Base-by-base conservation (phyloP, 805 yeast species). In the Teunomyces tritomae region DNA sequence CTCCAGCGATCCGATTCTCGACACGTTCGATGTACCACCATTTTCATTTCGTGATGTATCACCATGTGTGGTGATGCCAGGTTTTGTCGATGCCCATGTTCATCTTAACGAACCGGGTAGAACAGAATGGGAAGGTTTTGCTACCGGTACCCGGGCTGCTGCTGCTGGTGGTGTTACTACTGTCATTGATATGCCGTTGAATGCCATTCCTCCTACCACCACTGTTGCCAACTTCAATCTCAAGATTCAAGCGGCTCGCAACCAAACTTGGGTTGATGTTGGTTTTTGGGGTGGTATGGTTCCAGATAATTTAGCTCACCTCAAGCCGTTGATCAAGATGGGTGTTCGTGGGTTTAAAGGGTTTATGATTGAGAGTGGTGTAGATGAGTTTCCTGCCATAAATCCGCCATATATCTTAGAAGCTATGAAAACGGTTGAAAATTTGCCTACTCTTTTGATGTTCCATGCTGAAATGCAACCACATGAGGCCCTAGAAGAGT, bases 121-220 rank as follows among this genome's bases (percentile, higher is more conserved):
- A 57, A 91, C 97, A 1, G 96, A 90, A 52, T 91, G 98, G 98
- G 98, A 91, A 67, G 98, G 98, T 1, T 91, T 92, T 63, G 96
- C 84, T n/a, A 86, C 96, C 0, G 98, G 98, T 0, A 91, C 98
- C 0, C 84, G 85, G 62, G 87, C 96, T 2, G 97, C 97, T 0
- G 96, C 96, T 0, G 77, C 91, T 9, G 98, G 98, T 13, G 98
- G 98, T 49, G 97, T 91, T 43, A 91, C 98, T 20, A 90, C 97
- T 0, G 95, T 91, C 14, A 79, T 91, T 14, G 98, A 91, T 64
- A 91, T 91, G 98, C 98, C 98, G 0, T 71, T 91, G 61, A 91
- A 91, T 66, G 96, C 97, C 3, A 84, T 91, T 41, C 98, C 98
- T 0, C 97, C 98, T 28, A 91, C 97, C 0, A 92, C 97, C 1